Evolutionary conservation across 192 early-diverging fungal genomes (phyloP).

Genomic region (Kappamyces sp.): DNA sequence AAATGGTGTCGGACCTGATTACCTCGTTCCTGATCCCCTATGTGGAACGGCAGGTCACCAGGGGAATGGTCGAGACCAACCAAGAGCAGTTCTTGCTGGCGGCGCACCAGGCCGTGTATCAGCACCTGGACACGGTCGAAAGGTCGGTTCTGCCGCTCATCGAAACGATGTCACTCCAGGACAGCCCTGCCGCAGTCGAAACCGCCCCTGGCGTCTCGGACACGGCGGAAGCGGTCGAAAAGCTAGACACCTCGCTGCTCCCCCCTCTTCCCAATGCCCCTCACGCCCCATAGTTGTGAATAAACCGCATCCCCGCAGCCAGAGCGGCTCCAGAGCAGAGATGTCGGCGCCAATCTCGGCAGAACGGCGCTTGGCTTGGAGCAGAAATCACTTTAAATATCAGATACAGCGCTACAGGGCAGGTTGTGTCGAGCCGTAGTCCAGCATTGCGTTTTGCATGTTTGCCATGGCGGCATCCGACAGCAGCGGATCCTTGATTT

Average conservation of each 20-base stretch:
- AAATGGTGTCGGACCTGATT: conserved; percentile 44
- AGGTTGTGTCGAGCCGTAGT: conserved; percentile 2
- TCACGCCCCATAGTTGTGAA: neutral
- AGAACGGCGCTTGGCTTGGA: no score
- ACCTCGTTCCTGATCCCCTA: conserved; percentile 54
- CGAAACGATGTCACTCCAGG: neutral
- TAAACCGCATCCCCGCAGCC: neutral
- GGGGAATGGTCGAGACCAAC: conserved; percentile 38
- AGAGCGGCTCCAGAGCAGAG: no score
- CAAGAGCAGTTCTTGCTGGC: conserved; percentile 45
- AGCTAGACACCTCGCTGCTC: no score
- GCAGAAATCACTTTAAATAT: no score
- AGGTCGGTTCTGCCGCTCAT: neutral
- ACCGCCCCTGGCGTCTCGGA: neutral
- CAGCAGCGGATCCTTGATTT: conserved; percentile 64
- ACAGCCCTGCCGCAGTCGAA: neutral
- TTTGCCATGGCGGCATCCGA: conserved; percentile 35
- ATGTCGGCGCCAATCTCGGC: no score
- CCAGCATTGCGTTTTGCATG: conserved; percentile 8
- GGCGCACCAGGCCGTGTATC: conserved; percentile 38
- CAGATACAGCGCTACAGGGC: no score
- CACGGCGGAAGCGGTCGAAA: neutral
- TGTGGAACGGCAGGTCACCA: conserved; percentile 42
- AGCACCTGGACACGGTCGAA: conserved; percentile 12
- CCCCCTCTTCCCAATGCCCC: neutral